These are phyloP conservation scores for Microbotryomycetes sp. DNA, from an alignment of 1,284 basidiomycete species.

Conservation along the genomic window DNA sequence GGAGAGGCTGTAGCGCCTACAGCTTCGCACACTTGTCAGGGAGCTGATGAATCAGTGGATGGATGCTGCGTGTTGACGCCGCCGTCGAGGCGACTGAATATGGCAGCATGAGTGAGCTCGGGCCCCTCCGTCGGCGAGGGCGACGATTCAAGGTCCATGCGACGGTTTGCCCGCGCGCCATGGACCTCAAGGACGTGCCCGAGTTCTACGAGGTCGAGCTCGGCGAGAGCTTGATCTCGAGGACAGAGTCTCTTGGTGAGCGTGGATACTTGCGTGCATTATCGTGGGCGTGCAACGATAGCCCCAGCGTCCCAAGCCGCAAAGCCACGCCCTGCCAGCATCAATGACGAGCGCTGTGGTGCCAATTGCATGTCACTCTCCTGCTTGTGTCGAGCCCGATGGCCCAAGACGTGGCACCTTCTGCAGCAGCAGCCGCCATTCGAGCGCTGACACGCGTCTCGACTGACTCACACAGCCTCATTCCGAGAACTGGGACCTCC, in stretches of 20 bases:
- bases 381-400: not conserved
- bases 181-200: conserved; percentile 50
- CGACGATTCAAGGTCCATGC: too few relatives aligned
- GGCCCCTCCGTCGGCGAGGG: too few relatives aligned
- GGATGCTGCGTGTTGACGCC: too few relatives aligned
- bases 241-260: conserved; percentile 86
- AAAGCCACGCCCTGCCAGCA: not conserved
- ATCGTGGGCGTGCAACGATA: not conserved
- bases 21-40: too few relatives aligned
- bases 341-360: not conserved
- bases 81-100: too few relatives aligned
- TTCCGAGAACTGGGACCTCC: conserved; percentile 96
- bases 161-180: too few relatives aligned
- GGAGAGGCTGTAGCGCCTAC: too few relatives aligned
- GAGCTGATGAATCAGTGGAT: too few relatives aligned
- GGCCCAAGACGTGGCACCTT: not conserved
- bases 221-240: conserved; percentile 77
- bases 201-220: conserved; percentile 74
- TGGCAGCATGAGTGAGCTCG: too few relatives aligned
- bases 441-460: too few relatives aligned
- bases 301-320: not conserved
- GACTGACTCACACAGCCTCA: too few relatives aligned
- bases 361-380: conserved; percentile 24
- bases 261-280: not conserved
- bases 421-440: too few relatives aligned